Base-by-base conservation (phyloP, 306 rosid genomes). In the Quercus engelmannii region DNA sequence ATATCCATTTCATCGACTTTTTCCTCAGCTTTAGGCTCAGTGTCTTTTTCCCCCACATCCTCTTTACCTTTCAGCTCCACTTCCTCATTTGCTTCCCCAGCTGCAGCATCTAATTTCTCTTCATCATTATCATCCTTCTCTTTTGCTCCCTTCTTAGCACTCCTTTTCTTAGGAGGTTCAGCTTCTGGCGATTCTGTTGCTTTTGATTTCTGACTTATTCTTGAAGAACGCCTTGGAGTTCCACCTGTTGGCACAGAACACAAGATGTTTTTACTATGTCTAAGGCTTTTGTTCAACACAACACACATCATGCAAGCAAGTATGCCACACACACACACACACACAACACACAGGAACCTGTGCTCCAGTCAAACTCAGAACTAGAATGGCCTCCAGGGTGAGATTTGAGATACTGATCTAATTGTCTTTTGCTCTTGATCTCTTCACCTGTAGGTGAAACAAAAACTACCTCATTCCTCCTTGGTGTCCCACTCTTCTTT, bases 341-440 rank as follows among this genome's bases (percentile, higher is more conserved):
- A 57, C 21, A 70, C 11, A 38, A 23, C 30, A 59, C 6, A 59
- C 46, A 76, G 35, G 38, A 76, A 59, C 82, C 82, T 79, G 73
- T 72, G 72, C 63, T 71, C 82, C 82, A 79, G 55, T 71, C 77
- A 51, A 79, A 79, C 51, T 79, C 82, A 12, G 82, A 79, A n/a
- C 12, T 79, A 26, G 77, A 14, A n/a, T 43, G 73, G 28, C 77
- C 71, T 72, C 82, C 82, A 30, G 82, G 82, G 54, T 79, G 82
- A 71, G 82, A 79, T 28, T 79, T 79, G 31, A 71, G 76, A 72
- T 79, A 79, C 63, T 51, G 72, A 21, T 79, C 82, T 14, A 79
- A 71, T 41, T 79, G 82, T 73, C 46, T 71, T 74, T 61, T 71
- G 58, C 63, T 71, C 71, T 72, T 72, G 11, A 79, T 71, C 77